Evolutionary conservation across 75 land plant genomes (phyloP), one percentile per base, ranked within the genome.

Genomic region (Adiantum capillusveneris): DNA sequence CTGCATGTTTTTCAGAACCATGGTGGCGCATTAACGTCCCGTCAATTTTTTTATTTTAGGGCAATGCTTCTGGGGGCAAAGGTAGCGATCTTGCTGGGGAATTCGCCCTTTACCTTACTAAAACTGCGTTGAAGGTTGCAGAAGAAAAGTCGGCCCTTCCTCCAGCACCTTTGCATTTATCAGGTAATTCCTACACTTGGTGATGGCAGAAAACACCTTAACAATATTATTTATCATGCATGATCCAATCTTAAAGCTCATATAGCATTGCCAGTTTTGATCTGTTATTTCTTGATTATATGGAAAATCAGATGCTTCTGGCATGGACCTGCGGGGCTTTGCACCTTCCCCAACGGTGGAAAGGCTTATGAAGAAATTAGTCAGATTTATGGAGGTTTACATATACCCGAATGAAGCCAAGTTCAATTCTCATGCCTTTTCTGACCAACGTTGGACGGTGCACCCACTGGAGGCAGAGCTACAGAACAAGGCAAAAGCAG

Each of bases 31-130:
- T n/a, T n/a, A n/a, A n/a, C n/a, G n/a, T 34, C 9, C 37, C 9
- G 37, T 9, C 11, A 25, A 16, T 16, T 56, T 22, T 31, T 48
- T 59, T 25, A 31, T 62, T 66, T 29, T 63, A 94, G 98, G 98
- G 98, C 13, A 94, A 89, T 86, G 96, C 98, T 24, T 85, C 98
- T 29, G 96, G 90, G 55, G 96, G 95, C 49, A 71, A 83, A 60
- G 82, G 83, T 28, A 86, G 91, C 11, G 74, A 65, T 37, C 25
- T 60, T 66, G 57, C 86, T 31, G 96, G 83, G n/a, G 65, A 63
- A 1, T 25, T 63, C 25, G 81, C 80, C 44, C 73, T 59, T 29
- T 66, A 46, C 62, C 60, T 94, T 22, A 60, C 85, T 48, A 83
- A 74, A 36, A 22, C 44, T 58, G 98, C 90, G 50, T 77, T 79